Percentiles rank a stretch among this genome's conserved stretches.
Conservation (phyloP, 2,329 filamentous ascomycete species). For the Verticillium zaregamsianum region DNA sequence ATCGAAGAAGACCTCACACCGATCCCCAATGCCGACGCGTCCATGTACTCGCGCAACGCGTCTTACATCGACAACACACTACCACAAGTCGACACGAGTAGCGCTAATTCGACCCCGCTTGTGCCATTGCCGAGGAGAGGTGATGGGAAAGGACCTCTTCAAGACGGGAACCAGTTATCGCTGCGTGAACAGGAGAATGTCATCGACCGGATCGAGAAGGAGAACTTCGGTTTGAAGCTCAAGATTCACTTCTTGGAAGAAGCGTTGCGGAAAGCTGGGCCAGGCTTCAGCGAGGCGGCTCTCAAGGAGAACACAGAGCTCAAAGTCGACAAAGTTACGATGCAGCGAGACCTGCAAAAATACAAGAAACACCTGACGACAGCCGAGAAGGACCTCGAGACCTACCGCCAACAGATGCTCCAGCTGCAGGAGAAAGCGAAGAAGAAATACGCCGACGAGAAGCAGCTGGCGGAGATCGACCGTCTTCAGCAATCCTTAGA, state of each 20-base stretch:
- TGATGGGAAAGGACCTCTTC: constrained; percentile 63
- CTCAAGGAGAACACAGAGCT: constrained; percentile 94
- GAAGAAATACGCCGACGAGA: constrained; percentile 68
- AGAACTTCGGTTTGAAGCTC: constrained; percentile 94
- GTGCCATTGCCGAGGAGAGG: constrained; percentile 61
- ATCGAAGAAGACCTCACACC: constrained; percentile 71
- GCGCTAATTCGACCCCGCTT: constrained; percentile 77
- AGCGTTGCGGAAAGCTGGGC: constrained; percentile 78
- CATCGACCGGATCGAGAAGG: constrained; percentile 95
- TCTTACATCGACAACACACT: constrained; percentile 66
- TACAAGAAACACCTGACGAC: constrained; percentile 80
- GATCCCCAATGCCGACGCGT: constrained; percentile 69
- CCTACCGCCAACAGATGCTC: constrained; percentile 74
- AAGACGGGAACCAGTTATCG: constrained; percentile 86
- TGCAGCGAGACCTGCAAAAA: constrained; percentile 80
- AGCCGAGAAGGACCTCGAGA: constrained; percentile 83
- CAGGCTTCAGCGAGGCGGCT: constrained; percentile 83
- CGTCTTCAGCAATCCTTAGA: constrained; percentile 52
- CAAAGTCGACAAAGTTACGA: constrained; percentile 86
- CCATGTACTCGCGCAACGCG: constrained; percentile 64
- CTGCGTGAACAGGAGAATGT: constrained; percentile 92
- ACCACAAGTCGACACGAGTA: constrained; percentile 74
- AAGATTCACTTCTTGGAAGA: constrained; percentile 98
- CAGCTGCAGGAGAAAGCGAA: constrained; percentile 81
- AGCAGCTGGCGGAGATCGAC: constrained; percentile 57